Base-by-base conservation (phyloP, 2,329 filamentous ascomycete species). In the Capronia americana region DNA sequence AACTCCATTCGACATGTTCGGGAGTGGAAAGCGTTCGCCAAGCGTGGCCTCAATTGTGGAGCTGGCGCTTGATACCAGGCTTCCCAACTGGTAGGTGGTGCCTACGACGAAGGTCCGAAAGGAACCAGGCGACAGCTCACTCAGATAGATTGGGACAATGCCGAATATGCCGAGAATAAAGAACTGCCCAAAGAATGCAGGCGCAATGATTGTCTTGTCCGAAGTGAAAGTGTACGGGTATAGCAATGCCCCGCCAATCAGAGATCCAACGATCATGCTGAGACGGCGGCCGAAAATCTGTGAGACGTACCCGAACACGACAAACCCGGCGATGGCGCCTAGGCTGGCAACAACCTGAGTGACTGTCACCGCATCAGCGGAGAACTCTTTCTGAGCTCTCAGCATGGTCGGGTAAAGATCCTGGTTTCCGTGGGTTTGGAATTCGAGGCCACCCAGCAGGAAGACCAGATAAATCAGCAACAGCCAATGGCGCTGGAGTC, bases 371-470 rank as follows among this genome's bases (percentile, higher is more conserved):
- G 83, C 79, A 75, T 87, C 81, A 54, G 82, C 63, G 8, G 79
- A 81, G 77, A 88, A 87, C 61, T 80, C 78, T 75, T 84, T 87
- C 71, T 87, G 71, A 69, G 84, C 91, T 77, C 79, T 73, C 14
- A 88, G 75, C 81, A 88, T 85, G 2, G 86, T 87, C 0, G 84
- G 86, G 69, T 88, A 88, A 1, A 88, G 77, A 76, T 90, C 87
- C 73, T 90, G 88, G 24, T 87, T 90, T n/a, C 58, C 57, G 53
- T 61, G 60, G 11, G 38, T 46, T 90, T 94, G 92, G 75, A 95
- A 96, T 79, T 96, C 96, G 82, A 96, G 94, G 3, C 92, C 92
- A 1, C 92, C 90, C 92, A 96, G 95, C 46, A 96, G 82, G 20
- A 96, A 81, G 6, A 96, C 91, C 64, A 96, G 83, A 79, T 96